Evolutionary conservation across 805 yeast genomes (phyloP).

Genomic region (Ogataea siamensis): DNA sequence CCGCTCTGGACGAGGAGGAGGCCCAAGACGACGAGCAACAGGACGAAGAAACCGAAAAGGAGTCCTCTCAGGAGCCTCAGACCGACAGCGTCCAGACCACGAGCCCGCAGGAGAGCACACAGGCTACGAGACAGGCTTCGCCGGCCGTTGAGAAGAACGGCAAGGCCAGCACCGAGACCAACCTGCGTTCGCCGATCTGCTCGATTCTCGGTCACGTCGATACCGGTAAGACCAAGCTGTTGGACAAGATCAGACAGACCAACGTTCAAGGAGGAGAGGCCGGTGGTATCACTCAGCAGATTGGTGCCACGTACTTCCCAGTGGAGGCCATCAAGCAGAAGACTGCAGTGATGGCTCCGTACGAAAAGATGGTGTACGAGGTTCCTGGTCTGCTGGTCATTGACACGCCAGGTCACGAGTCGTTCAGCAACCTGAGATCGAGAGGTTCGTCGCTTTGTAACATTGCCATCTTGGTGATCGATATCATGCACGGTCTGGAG

Average conservation of each 20-base stretch:
- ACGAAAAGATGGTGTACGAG: slow-evolving; percentile 81
- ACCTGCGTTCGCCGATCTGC: slow-evolving; percentile 97
- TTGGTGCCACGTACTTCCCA: slow-evolving; percentile 99
- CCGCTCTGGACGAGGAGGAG: slow-evolving; percentile 35
- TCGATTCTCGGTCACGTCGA: slow-evolving; percentile 99
- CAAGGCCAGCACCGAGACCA: slow-evolving; percentile 29
- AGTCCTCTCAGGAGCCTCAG: slow-evolving; percentile 20
- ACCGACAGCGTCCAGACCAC: slow-evolving; percentile 26
- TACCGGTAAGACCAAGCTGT: slow-evolving; percentile 96
- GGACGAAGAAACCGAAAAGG: slow-evolving; percentile 31
- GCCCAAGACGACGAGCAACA: slow-evolving; percentile 34
- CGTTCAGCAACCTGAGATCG: slow-evolving; percentile 93
- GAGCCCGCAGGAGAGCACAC: slow-evolving; percentile 28
- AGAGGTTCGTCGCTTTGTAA: slow-evolving; percentile 99
- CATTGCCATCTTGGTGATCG: slow-evolving; percentile 97
- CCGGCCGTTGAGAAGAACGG: slow-evolving; percentile 18
- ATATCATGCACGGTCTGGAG: slow-evolving; percentile 98
- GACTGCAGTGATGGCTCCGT: slow-evolving; percentile 85
- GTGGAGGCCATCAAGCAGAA: slow-evolving; percentile 88
- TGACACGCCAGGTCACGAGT: slow-evolving; percentile 99
- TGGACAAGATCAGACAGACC: slow-evolving; percentile 97
- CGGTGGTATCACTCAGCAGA: slow-evolving; percentile 99
- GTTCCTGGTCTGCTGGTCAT: slow-evolving; percentile 96
- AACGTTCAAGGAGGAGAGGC: slow-evolving; percentile 99
- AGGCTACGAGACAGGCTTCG: slow-evolving; percentile 27